Conservation (phyloP, 352 stramenopile genomes). For the Phytophthora cactorum region DNA sequence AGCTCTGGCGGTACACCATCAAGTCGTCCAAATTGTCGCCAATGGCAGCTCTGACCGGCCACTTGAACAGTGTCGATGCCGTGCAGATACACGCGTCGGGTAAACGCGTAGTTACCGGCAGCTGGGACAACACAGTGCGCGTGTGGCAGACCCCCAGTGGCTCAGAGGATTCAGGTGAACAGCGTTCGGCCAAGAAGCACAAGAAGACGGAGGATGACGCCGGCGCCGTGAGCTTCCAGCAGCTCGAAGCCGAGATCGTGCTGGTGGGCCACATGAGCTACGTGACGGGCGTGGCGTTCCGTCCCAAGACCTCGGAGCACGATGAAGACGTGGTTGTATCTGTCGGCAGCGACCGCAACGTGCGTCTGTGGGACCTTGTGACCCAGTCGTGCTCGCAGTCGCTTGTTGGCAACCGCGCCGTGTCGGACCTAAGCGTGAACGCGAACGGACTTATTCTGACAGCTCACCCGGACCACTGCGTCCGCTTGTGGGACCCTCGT, state of each 20-base stretch:
- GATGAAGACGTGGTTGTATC: slow-evolving; percentile 67
- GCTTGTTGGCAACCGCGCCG: slow-evolving; percentile 75
- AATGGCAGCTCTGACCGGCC: slow-evolving; percentile 63
- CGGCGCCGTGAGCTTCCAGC: slow-evolving; percentile 60
- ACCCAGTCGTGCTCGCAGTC: slow-evolving; percentile 79
- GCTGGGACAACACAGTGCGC: slow-evolving; percentile 88
- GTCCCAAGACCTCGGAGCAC: slow-evolving; percentile 46
- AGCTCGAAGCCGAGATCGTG: slow-evolving; percentile 77
- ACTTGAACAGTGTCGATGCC: slow-evolving; percentile 85
- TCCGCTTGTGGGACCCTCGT: slow-evolving; percentile 85
- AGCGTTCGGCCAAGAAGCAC: slow-evolving; percentile 73
- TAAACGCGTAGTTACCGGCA: slow-evolving; percentile 67
- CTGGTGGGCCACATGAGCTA: slow-evolving; percentile 81
- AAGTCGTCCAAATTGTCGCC: slow-evolving; percentile 49
- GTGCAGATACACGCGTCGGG: slow-evolving; percentile 44
- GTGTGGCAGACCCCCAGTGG: slow-evolving; percentile 55
- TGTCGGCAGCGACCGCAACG: slow-evolving; percentile 68
- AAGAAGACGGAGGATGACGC: slow-evolving; percentile 53
- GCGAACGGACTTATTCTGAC: slow-evolving; percentile 68
- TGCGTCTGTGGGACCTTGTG: slow-evolving; percentile 82
- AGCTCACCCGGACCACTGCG: slow-evolving; percentile 79
- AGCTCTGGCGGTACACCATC: slow-evolving; percentile 66
- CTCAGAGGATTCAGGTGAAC: slow-evolving; percentile 28
- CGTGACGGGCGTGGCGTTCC: slow-evolving; percentile 79
- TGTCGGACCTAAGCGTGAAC: slow-evolving; percentile 79